Conservation (phyloP, 805 yeast genomes). For the Sungouiozyma ichnusensis region DNA sequence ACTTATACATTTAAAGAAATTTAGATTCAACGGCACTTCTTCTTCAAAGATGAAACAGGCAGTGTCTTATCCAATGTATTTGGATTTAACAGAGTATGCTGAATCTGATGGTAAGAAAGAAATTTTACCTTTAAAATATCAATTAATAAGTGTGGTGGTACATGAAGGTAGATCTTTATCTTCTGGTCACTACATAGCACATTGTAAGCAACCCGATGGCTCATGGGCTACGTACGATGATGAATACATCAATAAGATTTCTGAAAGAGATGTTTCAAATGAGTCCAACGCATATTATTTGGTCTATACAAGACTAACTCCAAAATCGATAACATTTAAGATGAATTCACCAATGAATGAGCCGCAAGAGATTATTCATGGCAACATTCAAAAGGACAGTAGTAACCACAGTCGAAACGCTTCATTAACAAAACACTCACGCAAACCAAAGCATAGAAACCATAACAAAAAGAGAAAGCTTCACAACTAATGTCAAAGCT, state of each 20-base stretch:
- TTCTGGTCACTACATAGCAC: conserved; percentile 88
- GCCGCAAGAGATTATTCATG: conserved; percentile 4
- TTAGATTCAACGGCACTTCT: conserved; percentile 72
- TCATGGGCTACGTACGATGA: conserved; percentile 93
- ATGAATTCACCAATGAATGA: conserved; percentile 6
- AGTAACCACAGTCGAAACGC: not conserved
- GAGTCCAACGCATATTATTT: conserved; percentile 89
- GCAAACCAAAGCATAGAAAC: not conserved
- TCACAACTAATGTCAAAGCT: not conserved
- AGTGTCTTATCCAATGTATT: conserved; percentile 65
- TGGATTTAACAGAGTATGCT: conserved; percentile 63
- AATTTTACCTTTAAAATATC: conserved; percentile 45
- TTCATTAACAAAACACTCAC: not conserved
- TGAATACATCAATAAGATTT: conserved; percentile 66
- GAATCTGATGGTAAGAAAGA: conserved; percentile 14
- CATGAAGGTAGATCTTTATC: conserved; percentile 91
- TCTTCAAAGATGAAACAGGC: conserved; percentile 82
- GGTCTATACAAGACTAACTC: conserved; percentile 68
- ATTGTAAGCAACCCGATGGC: conserved; percentile 85
- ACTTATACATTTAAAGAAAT: conserved; percentile 79
- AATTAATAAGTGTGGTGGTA: conserved; percentile 72
- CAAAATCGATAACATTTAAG: conserved; percentile 31
- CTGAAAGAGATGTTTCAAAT: conserved; percentile 61
- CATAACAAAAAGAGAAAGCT: not conserved
- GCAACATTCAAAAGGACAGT: conserved; percentile 1